Evolutionary conservation across 352 stramenopile species (phyloP).

Genomic region (Thalassiosira oceanica): DNA sequence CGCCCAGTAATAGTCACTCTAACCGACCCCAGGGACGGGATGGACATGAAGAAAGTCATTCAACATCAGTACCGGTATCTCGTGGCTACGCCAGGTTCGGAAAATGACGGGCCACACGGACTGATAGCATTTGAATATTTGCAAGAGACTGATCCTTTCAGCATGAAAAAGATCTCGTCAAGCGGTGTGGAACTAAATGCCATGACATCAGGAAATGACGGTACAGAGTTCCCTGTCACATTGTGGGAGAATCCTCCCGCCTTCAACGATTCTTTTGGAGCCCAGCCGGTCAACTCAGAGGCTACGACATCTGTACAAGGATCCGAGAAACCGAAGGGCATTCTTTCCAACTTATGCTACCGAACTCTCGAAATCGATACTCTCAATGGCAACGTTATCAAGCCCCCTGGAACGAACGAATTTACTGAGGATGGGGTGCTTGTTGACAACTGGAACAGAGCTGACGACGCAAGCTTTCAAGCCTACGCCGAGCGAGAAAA

Average conservation of each 20-base stretch:
- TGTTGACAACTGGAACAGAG: not conserved
- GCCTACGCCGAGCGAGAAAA: not conserved
- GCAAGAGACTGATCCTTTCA: constrained; percentile 4
- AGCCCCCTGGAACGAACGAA: too few species aligned
- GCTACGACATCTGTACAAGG: not conserved
- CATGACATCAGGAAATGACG: constrained; percentile 14
- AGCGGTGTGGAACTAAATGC: constrained; percentile 3
- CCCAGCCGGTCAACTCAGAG: not conserved
- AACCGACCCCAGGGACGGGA: constrained; percentile 15
- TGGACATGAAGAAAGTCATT: not conserved
- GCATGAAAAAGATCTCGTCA: constrained; percentile 31
- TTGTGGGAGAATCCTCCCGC: constrained; percentile 48
- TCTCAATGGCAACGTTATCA: too few species aligned
- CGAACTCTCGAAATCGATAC: too few species aligned
- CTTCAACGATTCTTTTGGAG: not conserved
- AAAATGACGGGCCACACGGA: constrained; percentile 15
- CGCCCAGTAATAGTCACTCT: constrained; percentile 87
- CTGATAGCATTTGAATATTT: constrained; percentile 2
- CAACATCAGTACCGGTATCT: constrained; percentile 52
- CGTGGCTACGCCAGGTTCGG: constrained; percentile 38
- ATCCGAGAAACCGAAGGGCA: too few species aligned
- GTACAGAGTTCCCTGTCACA: constrained; percentile 27
- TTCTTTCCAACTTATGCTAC: too few species aligned
- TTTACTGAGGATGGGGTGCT: too few species aligned
- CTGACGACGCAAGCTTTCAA: not conserved